phyloP scores from a whole-genome alignment of 2,329 filamentous ascomycete species.

The Botrytis fragariae region DNA sequence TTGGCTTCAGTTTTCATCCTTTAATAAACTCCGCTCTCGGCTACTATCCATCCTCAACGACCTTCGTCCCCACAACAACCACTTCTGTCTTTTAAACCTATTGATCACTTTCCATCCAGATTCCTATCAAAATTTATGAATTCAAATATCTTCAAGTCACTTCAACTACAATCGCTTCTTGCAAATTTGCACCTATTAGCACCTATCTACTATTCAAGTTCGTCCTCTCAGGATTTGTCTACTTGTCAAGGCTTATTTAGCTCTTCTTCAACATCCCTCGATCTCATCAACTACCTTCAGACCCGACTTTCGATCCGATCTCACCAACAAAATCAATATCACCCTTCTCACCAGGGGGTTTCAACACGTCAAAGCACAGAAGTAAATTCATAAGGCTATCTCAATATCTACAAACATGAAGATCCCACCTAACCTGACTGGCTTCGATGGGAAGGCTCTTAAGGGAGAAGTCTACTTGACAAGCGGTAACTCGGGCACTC shows the following conservation, averaged over 20 bases:
- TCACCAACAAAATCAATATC: background rate
- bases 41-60: background rate
- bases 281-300: background rate
- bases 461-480: constrained; percentile 13
- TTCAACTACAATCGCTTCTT: background rate
- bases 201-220: background rate
- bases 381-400: background rate
- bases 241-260: background rate
- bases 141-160: background rate
- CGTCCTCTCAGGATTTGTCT: background rate
- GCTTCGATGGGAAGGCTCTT: constrained; percentile 11
- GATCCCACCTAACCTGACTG: constrained; percentile 2
- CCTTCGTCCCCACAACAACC: background rate
- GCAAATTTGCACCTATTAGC: background rate
- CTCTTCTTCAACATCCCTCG: background rate
- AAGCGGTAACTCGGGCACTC: background rate
- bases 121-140: background rate
- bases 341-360: background rate
- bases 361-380: background rate
- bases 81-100: background rate
- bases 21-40: background rate
- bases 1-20: background rate
- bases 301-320: background rate
- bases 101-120: background rate
- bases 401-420: constrained; percentile 11